Conservation (phyloP, 1,139 yeast genomes). For the Scheffersomyces quercinus region DNA sequence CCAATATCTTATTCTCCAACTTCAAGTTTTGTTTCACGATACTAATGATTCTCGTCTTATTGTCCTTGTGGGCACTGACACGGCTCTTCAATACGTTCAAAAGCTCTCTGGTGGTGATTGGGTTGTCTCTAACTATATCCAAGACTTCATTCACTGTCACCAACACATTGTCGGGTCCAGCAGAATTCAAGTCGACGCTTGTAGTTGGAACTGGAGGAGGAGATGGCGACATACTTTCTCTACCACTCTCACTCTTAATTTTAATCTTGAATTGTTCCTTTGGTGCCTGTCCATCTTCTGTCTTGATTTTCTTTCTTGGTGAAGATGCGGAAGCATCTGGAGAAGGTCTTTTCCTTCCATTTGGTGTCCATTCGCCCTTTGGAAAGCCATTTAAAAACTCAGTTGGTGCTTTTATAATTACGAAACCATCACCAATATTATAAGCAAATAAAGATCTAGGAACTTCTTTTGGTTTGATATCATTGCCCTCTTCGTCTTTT, state of each 20-base stretch:
- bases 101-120: constrained; percentile 66
- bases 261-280: constrained; percentile 9
- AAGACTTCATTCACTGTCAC: constrained; percentile 76
- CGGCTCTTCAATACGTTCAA: constrained; percentile 62
- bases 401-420: constrained; percentile 65
- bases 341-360: constrained; percentile 45
- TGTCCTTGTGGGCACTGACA: constrained; percentile 67
- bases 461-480: constrained; percentile 9
- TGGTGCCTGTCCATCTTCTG: constrained; percentile 21
- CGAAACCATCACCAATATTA: constrained; percentile 62
- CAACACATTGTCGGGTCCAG: constrained; percentile 43
- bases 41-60: constrained; percentile 64
- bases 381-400: constrained; percentile 69
- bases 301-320: constrained; percentile 44
- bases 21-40: constrained; percentile 70
- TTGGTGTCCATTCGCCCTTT: constrained; percentile 82
- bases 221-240: constrained; percentile 15
- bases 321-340: constrained; percentile 17
- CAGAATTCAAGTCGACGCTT: constrained; percentile 29
- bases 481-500: constrained; percentile 14
- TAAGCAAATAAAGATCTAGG: constrained; percentile 46
- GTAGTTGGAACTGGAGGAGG: constrained; percentile 17
- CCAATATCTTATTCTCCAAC: constrained; percentile 66
- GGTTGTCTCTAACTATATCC: constrained; percentile 59
- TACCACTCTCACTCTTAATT: constrained; percentile 12